Percentiles rank a stretch among this genome's conserved stretches.
phyloP scores from a whole-genome alignment of 768 basidiomycete genomes.

The Gymnopilus dilepis region DNA sequence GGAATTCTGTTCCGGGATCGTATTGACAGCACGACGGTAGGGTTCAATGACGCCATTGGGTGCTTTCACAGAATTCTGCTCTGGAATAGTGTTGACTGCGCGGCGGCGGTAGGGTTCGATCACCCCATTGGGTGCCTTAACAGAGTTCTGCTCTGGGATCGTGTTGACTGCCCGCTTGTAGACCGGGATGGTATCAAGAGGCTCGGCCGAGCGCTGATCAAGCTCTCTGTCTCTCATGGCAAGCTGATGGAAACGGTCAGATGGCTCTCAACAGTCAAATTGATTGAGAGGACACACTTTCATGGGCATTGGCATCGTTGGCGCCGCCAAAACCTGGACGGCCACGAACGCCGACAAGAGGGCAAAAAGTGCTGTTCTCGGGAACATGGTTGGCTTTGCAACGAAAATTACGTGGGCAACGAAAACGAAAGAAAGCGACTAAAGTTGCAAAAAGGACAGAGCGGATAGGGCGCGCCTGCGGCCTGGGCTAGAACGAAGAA shows the following conservation, averaged over 20 bases:
- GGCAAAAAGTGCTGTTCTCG: conserved; percentile 42
- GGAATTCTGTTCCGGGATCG: conserved; percentile 30
- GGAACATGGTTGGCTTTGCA: conserved; percentile 46
- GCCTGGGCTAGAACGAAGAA: conserved; percentile 32
- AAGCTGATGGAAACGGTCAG: conserved; percentile 13
- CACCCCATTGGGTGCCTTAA: conserved; percentile 30
- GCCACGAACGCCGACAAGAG: conserved; percentile 47
- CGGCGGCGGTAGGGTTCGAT: conserved; percentile 50
- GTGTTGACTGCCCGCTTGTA: conserved; percentile 29
- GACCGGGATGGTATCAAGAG: conserved; percentile 28
- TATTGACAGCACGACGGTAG: conserved; percentile 31
- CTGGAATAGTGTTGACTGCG: conserved; percentile 36
- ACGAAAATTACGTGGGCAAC: conserved; percentile 10
- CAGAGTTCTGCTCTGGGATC: conserved; percentile 29
- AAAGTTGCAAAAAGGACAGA: conserved; percentile 23
- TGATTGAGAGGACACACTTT: conserved; percentile 36
- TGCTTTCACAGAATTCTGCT: conserved; percentile 32
- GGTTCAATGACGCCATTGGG: conserved; percentile 32
- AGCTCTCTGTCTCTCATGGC: conserved; percentile 19
- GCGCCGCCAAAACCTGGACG: conserved; percentile 46
- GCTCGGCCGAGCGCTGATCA: conserved; percentile 26
- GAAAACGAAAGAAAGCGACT: conserved; percentile 24
- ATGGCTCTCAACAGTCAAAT: neutral
- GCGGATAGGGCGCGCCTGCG: conserved; percentile 41
- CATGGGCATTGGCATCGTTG: conserved; percentile 47